Percentiles rank a stretch among this genome's conserved stretches.
Conservation (phyloP, 139 green algal genomes). For the Limnomonas spitsbergensis region DNA sequence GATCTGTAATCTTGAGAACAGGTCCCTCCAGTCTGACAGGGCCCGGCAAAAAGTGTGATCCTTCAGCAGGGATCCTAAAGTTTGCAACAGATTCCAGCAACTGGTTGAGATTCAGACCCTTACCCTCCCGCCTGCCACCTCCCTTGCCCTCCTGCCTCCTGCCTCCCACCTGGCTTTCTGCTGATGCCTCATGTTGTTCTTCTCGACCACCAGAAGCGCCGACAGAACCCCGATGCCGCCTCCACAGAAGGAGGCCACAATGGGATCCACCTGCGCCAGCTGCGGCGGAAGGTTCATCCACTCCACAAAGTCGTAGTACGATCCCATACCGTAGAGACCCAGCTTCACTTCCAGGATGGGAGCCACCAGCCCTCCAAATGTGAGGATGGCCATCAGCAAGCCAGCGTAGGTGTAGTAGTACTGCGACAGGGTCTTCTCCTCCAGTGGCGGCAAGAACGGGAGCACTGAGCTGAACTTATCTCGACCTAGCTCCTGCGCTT, state of each 20-base stretch:
- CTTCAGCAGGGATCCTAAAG: too few species aligned
- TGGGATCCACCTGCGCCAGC: constrained; percentile 91
- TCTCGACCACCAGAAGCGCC: constrained; percentile 92
- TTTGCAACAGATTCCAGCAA: too few species aligned
- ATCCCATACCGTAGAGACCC: constrained; percentile 84
- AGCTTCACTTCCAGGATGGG: constrained; percentile 89
- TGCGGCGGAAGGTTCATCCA: constrained; percentile 84
- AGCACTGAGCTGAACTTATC: constrained; percentile 72
- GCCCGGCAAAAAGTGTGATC: too few species aligned
- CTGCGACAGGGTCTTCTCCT: constrained; percentile 72
- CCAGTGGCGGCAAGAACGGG: constrained; percentile 88
- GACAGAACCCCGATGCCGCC: constrained; percentile 91
- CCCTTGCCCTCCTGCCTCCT: too few species aligned
- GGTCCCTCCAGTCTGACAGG: too few species aligned
- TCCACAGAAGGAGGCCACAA: constrained; percentile 97
- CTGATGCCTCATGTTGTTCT: constrained; percentile 90
- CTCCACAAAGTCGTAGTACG: constrained; percentile 91
- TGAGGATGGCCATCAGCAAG: constrained; percentile 75
- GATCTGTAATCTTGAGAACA: too few species aligned
- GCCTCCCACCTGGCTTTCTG: constrained; percentile 36
- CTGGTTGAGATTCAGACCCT: too few species aligned
- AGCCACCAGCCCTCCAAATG: constrained; percentile 90
- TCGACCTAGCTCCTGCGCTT: constrained; percentile 42
- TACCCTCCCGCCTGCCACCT: too few species aligned
- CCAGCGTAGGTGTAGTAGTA: constrained; percentile 81